Percentiles rank a stretch among this genome's conserved stretches.
Conservation (phyloP, 2,329 filamentous ascomycete species). For the Xylaria polymorpha region DNA sequence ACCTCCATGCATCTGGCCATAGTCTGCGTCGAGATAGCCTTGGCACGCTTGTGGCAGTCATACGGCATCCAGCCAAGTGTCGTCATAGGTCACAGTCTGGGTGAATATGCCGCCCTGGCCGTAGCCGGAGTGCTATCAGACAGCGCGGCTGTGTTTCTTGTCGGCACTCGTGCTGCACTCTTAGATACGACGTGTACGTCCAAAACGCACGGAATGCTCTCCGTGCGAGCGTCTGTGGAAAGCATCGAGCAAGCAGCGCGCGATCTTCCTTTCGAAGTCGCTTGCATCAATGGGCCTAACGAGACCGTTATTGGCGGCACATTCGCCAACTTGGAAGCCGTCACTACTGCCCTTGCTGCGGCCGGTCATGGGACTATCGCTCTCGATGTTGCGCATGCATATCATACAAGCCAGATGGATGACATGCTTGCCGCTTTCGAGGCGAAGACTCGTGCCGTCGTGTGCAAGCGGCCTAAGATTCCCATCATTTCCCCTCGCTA, state of each 20-base stretch:
- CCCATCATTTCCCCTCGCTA: background rate
- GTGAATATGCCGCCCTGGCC: slow-evolving; percentile 70
- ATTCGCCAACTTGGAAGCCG: background rate
- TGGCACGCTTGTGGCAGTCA: slow-evolving; percentile 53
- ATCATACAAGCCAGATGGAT: slow-evolving; percentile 5
- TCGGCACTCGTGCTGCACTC: slow-evolving; percentile 62
- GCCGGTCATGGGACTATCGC: background rate
- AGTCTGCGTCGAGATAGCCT: slow-evolving; percentile 51
- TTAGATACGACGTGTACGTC: slow-evolving; percentile 38
- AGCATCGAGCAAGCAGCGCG: background rate
- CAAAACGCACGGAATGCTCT: background rate
- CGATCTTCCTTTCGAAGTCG: background rate
- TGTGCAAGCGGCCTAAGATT: background rate
- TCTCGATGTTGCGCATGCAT: slow-evolving; percentile 1
- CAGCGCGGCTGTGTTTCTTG: slow-evolving; percentile 67
- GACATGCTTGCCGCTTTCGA: background rate
- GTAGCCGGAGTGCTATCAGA: slow-evolving; percentile 68
- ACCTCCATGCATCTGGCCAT: slow-evolving; percentile 50
- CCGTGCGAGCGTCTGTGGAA: background rate
- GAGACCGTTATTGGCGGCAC: slow-evolving; percentile 1
- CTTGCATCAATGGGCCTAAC: slow-evolving; percentile 1
- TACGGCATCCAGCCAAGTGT: slow-evolving; percentile 55
- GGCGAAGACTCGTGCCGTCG: background rate
- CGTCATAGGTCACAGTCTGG: slow-evolving; percentile 62
- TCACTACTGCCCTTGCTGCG: background rate